A percentile compares a stretch with the other conserved stretches of the same genome.
Evolutionary conservation across 2,329 filamentous ascomycete genomes (phyloP).

Genomic region (Sporothrix schenckii): DNA sequence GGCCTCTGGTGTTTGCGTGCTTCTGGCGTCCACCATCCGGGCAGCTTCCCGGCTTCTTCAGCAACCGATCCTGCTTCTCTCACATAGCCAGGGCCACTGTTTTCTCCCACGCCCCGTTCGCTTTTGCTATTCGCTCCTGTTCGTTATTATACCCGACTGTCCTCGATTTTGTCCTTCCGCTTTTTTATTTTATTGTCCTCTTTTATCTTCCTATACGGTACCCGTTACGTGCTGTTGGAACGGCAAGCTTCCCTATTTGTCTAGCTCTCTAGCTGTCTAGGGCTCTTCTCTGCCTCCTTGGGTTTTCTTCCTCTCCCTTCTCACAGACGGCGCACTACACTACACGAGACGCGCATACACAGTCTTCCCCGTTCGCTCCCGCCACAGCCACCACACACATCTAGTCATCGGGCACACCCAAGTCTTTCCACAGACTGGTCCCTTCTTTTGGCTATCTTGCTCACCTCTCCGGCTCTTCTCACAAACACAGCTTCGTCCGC

Average conservation of each 20-base stretch:
- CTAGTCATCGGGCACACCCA: not conserved
- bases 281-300: not conserved
- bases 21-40: not conserved
- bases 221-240: not conserved
- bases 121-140: constrained; percentile 9
- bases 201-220: constrained; percentile 24
- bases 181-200: not conserved
- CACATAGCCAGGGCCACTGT: not conserved
- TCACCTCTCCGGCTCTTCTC: not conserved
- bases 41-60: constrained; percentile 23
- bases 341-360: constrained; percentile 7
- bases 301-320: not conserved
- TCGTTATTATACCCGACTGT: not conserved
- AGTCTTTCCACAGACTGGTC: not conserved
- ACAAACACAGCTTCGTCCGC: not conserved
- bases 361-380: not conserved
- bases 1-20: not conserved
- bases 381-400: constrained; percentile 7
- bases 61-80: constrained; percentile 3
- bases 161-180: not conserved
- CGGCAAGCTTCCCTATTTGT: constrained; percentile 24
- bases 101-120: constrained; percentile 24
- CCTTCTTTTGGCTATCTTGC: not conserved
- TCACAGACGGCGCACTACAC: not conserved
- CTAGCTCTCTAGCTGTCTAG: constrained; percentile 13